Conservation (phyloP, 2,329 filamentous ascomycete genomes). For the Diaporthe aspalathi region DNA sequence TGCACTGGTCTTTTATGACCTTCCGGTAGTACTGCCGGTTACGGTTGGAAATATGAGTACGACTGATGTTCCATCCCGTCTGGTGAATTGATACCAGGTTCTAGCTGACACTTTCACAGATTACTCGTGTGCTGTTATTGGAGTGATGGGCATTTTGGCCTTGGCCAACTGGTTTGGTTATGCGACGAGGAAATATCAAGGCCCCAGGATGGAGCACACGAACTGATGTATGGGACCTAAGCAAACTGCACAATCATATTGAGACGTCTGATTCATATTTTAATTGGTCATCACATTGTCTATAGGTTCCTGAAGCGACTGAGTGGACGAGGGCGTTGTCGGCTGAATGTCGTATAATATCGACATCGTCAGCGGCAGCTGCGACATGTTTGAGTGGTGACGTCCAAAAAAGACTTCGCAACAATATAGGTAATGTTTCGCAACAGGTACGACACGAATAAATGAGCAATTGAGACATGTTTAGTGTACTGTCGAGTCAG, state of each 20-base stretch:
- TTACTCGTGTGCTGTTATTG: constrained; percentile 36
- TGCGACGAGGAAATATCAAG: constrained; percentile 33
- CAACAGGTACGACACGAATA: no score
- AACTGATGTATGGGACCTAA: neutral
- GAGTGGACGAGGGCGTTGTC: no score
- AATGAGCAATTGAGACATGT: no score
- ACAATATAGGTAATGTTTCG: no score
- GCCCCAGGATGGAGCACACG: constrained; percentile 20
- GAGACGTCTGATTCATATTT: neutral
- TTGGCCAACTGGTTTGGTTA: constrained; percentile 36
- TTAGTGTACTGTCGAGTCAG: no score
- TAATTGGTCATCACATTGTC: neutral
- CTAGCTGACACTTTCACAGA: constrained; percentile 13
- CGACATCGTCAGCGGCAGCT: no score
- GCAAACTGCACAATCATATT: neutral
- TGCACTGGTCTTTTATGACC: constrained; percentile 35
- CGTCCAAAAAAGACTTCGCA: no score
- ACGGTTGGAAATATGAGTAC: constrained; percentile 36
- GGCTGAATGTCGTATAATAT: no score
- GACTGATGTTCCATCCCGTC: neutral
- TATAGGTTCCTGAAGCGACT: no score
- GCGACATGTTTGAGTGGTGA: no score
- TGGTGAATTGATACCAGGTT: neutral
- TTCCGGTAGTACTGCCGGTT: constrained; percentile 32
- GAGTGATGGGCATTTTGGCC: constrained; percentile 29